Conservation (phyloP, 202 grass and related monocot genomes). For the Tripidium arundinaceum region DNA sequence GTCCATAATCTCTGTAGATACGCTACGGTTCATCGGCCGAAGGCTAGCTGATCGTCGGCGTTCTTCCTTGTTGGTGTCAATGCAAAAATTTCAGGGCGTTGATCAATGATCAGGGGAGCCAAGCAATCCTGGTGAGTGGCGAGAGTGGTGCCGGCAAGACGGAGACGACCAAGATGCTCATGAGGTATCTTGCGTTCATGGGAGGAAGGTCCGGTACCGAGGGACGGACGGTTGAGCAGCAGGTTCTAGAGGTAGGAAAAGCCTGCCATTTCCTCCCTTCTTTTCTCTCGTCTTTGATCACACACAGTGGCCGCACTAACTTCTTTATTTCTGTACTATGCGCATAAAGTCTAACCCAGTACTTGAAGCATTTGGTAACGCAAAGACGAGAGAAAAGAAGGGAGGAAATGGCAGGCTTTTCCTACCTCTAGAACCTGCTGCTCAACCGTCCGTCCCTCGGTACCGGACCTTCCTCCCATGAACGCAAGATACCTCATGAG, state of each 20-base stretch:
- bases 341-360: constrained; percentile 87
- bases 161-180: constrained; percentile 96
- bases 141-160: constrained; percentile 98
- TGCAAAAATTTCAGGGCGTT: constrained; percentile 45
- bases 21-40: too few species aligned
- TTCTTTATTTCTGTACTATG: constrained; percentile 12
- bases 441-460: constrained; percentile 86
- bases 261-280: neutral
- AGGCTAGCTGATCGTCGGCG: neutral
- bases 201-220: constrained; percentile 81
- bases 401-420: neutral
- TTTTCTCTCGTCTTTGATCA: neutral
- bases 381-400: constrained; percentile 56
- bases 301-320: neutral
- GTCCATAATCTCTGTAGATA: neutral
- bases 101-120: constrained; percentile 90
- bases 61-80: neutral
- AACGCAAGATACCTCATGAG: constrained; percentile 97
- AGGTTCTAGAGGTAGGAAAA: constrained; percentile 77
- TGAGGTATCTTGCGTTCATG: constrained; percentile 98
- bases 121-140: constrained; percentile 89
- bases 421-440: constrained; percentile 92
- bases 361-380: constrained; percentile 95
- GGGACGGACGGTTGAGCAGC: constrained; percentile 89
- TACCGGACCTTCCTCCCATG: constrained; percentile 87